Evolutionary conservation across 441 rosid genomes (phyloP).

Genomic region (Corymbia calophylla): DNA sequence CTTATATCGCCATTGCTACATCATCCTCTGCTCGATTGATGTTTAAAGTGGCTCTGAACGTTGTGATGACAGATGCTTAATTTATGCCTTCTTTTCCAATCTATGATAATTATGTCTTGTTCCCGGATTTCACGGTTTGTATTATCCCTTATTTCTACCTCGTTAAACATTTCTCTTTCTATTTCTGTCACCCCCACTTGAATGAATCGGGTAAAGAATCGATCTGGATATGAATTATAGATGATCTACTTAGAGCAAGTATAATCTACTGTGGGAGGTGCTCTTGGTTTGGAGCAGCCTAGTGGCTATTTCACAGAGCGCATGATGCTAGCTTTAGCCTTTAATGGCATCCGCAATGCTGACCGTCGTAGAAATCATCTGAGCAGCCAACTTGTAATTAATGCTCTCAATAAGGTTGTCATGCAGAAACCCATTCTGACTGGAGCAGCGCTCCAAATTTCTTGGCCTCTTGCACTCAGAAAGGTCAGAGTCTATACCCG

Average conservation of each 20-base stretch:
- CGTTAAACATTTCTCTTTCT: not conserved
- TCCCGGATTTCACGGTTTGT: not conserved
- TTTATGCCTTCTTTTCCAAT: not conserved
- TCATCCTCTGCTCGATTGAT: not conserved
- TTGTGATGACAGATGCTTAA: not conserved
- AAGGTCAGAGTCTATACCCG: not conserved
- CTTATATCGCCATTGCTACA: not conserved
- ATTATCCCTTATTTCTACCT: not conserved
- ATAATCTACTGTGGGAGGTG: not conserved
- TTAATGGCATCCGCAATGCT: constrained; percentile 36
- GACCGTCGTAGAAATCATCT: constrained; percentile 34
- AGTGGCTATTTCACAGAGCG: not conserved
- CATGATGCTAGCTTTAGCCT: constrained; percentile 15
- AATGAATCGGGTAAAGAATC: not conserved
- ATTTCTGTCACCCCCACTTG: not conserved
- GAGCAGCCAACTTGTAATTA: constrained; percentile 32
- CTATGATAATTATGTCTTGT: not conserved
- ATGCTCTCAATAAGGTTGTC: constrained; percentile 33
- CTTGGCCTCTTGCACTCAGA: not conserved
- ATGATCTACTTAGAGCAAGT: not conserved
- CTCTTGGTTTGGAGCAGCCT: not conserved
- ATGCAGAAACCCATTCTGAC: constrained; percentile 27
- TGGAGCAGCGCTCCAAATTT: not conserved
- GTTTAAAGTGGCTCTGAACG: not conserved
- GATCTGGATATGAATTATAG: not conserved